Conservation (phyloP, 1,284 basidiomycete species). For the Erythrobasidium hasegawianum region DNA sequence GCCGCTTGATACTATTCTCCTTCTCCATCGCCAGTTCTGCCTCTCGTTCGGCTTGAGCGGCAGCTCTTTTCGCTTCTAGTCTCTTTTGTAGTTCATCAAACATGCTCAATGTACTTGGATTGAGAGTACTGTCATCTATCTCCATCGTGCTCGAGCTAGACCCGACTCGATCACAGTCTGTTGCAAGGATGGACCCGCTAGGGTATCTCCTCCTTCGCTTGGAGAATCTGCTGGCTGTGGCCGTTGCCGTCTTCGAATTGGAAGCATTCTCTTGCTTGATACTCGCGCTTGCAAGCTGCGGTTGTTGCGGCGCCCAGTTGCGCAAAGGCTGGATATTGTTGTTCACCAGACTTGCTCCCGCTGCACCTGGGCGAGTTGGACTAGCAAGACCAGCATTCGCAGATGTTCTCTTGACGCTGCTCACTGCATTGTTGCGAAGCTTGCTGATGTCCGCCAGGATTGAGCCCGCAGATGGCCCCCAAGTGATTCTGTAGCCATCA, state of each 20-base stretch:
- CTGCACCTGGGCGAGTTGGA: conserved; percentile 16
- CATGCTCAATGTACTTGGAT: background rate
- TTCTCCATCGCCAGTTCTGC: conserved; percentile 5
- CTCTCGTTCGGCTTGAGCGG: conserved; percentile 2
- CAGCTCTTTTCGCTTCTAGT: conserved; percentile 10
- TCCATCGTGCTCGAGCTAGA: conserved; percentile 17
- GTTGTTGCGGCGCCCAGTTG: background rate
- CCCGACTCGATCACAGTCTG: background rate
- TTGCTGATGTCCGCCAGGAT: conserved; percentile 6
- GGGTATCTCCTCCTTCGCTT: conserved; percentile 21
- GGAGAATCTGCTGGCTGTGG: conserved; percentile 11
- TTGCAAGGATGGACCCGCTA: background rate
- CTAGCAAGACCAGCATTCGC: conserved; percentile 23
- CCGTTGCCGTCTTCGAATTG: background rate
- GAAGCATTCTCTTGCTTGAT: background rate
- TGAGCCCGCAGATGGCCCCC: conserved; percentile 22
- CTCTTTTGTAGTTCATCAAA: conserved; percentile 14
- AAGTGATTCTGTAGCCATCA: conserved; percentile 31
- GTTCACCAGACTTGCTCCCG: background rate
- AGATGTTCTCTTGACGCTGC: conserved; percentile 24
- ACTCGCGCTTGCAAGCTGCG: background rate
- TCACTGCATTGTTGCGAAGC: background rate
- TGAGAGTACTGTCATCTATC: background rate
- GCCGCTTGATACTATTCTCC: background rate
- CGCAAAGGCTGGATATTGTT: conserved; percentile 1